Percentiles rank a stretch among this genome's conserved stretches.
Evolutionary conservation across 2,329 filamentous ascomycete genomes (phyloP).

Genomic region (Fusarium tupiense): DNA sequence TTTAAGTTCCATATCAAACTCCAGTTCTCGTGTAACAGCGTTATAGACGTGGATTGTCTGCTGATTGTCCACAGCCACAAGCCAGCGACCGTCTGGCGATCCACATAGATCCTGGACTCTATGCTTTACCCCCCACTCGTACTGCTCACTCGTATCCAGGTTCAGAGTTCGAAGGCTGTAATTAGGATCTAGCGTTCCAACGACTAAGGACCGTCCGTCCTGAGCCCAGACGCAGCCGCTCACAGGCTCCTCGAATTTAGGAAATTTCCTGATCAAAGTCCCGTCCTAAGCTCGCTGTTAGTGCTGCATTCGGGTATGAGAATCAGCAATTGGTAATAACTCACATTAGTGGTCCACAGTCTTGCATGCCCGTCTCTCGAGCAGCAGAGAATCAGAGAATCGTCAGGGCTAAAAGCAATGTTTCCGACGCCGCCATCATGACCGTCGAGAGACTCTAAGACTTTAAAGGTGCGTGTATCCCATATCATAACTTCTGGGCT

Average conservation of each 20-base stretch:
- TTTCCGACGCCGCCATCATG: slow-evolving; percentile 80
- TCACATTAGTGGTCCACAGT: slow-evolving; percentile 78
- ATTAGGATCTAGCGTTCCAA: slow-evolving; percentile 77
- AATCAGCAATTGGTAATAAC: slow-evolving; percentile 37
- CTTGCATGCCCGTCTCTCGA: slow-evolving; percentile 77
- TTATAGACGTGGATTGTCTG: slow-evolving; percentile 84
- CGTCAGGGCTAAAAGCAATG: slow-evolving; percentile 91
- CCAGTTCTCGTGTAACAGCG: slow-evolving; percentile 75
- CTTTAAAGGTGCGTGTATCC: slow-evolving; percentile 75
- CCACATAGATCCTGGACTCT: slow-evolving; percentile 88
- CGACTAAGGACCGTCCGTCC: slow-evolving; percentile 80
- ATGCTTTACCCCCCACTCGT: slow-evolving; percentile 75
- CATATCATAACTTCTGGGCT: slow-evolving; percentile 83
- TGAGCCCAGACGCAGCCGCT: slow-evolving; percentile 90
- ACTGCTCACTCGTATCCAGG: slow-evolving; percentile 67
- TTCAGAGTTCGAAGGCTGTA: slow-evolving; percentile 78
- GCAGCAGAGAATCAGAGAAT: slow-evolving; percentile 86
- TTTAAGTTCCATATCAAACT: slow-evolving; percentile 75
- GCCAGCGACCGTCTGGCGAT: slow-evolving; percentile 79
- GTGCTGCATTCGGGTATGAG: not conserved
- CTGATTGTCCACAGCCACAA: slow-evolving; percentile 80
- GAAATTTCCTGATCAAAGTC: slow-evolving; percentile 68
- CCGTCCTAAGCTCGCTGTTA: slow-evolving; percentile 63
- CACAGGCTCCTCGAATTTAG: slow-evolving; percentile 82
- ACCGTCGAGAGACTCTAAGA: slow-evolving; percentile 69